A percentile compares a stretch with the other conserved stretches of the same genome.
Evolutionary conservation across 2,329 filamentous ascomycete species (phyloP).

Genomic region (Macrophomina pseudophaseolina): DNA sequence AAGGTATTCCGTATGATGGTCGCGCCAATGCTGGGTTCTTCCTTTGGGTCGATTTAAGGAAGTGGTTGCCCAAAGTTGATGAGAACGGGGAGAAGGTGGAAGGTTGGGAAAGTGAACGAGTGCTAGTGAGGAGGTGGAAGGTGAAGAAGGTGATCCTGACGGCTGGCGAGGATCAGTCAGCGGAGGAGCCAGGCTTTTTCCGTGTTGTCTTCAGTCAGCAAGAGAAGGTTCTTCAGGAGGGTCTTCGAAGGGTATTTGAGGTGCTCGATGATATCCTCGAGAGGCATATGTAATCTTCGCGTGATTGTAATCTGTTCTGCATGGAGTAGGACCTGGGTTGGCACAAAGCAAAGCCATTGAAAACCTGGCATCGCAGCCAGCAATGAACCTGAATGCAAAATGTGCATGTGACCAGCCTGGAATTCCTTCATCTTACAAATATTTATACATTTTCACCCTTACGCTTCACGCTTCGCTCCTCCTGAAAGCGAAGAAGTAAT

Average conservation of each 20-base stretch:
- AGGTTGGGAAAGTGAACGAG: slow-evolving; percentile 49
- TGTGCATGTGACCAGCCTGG: too few relatives aligned
- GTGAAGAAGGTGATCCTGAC: slow-evolving; percentile 58
- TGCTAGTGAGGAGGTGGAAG: slow-evolving; percentile 51
- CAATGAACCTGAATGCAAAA: too few relatives aligned
- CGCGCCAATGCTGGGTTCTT: slow-evolving; percentile 54
- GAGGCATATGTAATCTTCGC: too few relatives aligned
- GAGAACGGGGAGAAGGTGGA: slow-evolving; percentile 26
- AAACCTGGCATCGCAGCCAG: too few relatives aligned
- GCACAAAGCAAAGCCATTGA: too few relatives aligned
- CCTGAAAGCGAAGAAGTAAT: slow-evolving; percentile 93
- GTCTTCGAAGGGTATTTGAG: slow-evolving; percentile 7
- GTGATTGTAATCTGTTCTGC: too few relatives aligned
- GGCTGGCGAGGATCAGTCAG: slow-evolving; percentile 53
- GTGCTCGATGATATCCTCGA: background rate
- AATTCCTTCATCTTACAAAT: too few relatives aligned
- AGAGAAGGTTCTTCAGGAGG: background rate
- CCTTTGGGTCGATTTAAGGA: slow-evolving; percentile 48
- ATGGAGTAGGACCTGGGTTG: too few relatives aligned
- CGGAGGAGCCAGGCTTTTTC: slow-evolving; percentile 58
- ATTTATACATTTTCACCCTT: background rate
- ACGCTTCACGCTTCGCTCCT: slow-evolving; percentile 41
- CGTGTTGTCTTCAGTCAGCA: slow-evolving; percentile 53
- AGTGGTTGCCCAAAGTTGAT: slow-evolving; percentile 22
- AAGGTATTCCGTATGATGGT: slow-evolving; percentile 45